A percentile compares a stretch with the other conserved stretches of the same genome.
Conservation (phyloP, 192 early-diverging fungal species). For the Pilaira anomala region DNA sequence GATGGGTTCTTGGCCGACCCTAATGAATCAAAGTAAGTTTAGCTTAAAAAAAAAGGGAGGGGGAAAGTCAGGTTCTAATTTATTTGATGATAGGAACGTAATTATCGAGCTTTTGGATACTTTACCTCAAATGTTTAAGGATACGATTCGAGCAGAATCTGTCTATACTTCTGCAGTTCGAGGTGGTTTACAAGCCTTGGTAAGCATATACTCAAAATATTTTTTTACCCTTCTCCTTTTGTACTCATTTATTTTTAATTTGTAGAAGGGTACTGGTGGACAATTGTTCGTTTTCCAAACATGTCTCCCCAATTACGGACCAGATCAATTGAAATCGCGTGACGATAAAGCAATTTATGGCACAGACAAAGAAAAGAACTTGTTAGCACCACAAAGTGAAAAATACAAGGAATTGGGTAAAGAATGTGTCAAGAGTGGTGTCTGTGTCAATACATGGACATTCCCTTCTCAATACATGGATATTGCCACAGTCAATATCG, state of each 20-base stretch:
- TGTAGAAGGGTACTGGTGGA: slow-evolving; percentile 76
- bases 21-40: slow-evolving; percentile 64
- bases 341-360: slow-evolving; percentile 88
- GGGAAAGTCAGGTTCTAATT: too few species aligned
- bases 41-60: too few species aligned
- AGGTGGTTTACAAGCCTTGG: slow-evolving; percentile 74
- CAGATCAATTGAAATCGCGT: slow-evolving; percentile 80
- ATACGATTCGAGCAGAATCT: slow-evolving; percentile 73
- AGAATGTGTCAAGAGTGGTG: slow-evolving; percentile 76
- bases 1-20: slow-evolving; percentile 92
- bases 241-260: slow-evolving; percentile 1
- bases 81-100: slow-evolving; percentile 52
- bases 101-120: slow-evolving; percentile 80
- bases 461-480: slow-evolving; percentile 90
- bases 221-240: neutral
- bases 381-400: slow-evolving; percentile 83
- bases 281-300: slow-evolving; percentile 90
- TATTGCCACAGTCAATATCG: slow-evolving; percentile 75
- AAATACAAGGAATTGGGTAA: slow-evolving; percentile 86
- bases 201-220: slow-evolving; percentile 33
- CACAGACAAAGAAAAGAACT: slow-evolving; percentile 88
- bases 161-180: slow-evolving; percentile 82
- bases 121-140: slow-evolving; percentile 83
- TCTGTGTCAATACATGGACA: slow-evolving; percentile 85
- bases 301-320: slow-evolving; percentile 80